Conservation (phyloP, 345 rosid genomes). For the Cardamine resedifolia region DNA sequence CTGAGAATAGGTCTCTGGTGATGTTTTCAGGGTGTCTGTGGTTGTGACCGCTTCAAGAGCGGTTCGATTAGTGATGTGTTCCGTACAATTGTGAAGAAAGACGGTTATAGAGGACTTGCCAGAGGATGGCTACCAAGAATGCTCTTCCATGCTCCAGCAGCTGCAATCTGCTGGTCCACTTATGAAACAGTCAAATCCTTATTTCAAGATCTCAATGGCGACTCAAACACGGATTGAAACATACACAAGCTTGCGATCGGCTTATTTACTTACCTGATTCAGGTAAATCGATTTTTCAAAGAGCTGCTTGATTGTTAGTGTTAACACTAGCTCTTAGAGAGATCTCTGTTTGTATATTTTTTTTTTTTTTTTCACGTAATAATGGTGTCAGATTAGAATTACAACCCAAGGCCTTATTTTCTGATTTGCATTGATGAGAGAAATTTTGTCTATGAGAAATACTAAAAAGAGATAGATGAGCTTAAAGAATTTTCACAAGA, state of each 20-base stretch:
- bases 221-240: conserved; percentile 44
- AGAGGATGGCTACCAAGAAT: conserved; percentile 98
- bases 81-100: conserved; percentile 63
- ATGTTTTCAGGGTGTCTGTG: conserved; percentile 83
- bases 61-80: conserved; percentile 73
- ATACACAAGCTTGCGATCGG: background rate
- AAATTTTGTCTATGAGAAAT: conserved; percentile 31
- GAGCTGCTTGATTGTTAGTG: conserved; percentile 28
- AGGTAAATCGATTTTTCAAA: conserved; percentile 30
- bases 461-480: conserved; percentile 17
- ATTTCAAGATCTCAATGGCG: conserved; percentile 58
- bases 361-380: conserved; percentile 11
- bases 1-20: background rate
- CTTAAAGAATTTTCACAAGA: background rate
- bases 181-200: conserved; percentile 79
- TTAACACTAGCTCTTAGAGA: conserved; percentile 5
- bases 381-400: conserved; percentile 34
- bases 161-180: conserved; percentile 96
- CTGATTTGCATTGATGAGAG: conserved; percentile 15
- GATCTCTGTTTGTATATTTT: conserved; percentile 21
- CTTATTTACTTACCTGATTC: conserved; percentile 21
- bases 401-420: background rate
- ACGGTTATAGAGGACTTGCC: conserved; percentile 79
- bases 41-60: conserved; percentile 84
- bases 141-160: conserved; percentile 99